Conservation (phyloP, 2,329 filamentous ascomycete genomes). For the Ascosphaera aggregata region DNA sequence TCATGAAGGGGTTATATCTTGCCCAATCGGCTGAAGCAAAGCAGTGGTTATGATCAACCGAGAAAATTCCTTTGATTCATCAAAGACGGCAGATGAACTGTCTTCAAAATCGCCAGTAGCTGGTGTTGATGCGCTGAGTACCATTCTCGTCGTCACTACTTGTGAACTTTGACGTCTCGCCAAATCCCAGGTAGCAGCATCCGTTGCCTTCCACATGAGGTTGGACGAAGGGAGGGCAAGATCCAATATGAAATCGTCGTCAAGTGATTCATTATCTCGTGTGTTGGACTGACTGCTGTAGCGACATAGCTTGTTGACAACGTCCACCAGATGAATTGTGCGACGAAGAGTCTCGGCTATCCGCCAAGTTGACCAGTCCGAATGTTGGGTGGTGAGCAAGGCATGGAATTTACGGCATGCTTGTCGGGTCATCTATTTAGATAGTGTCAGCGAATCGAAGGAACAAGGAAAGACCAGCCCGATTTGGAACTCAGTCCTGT, state of each 20-base stretch:
- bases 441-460: not conserved
- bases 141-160: not conserved
- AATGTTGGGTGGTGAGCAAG: not conserved
- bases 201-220: not conserved
- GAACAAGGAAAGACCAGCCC: not conserved
- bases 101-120: not conserved
- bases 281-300: not conserved
- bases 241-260: not conserved
- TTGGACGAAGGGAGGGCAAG: not conserved
- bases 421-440: not conserved
- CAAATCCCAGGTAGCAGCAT: not conserved
- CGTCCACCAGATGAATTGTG: not conserved
- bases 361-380: not conserved
- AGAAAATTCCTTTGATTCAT: not conserved
- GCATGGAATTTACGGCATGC: not conserved
- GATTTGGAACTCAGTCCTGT: not conserved
- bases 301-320: not conserved
- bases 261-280: not conserved
- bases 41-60: not conserved
- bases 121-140: not conserved
- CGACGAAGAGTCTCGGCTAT: not conserved
- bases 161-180: not conserved
- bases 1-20: not conserved
- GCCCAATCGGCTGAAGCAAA: not conserved
- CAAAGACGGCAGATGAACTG: not conserved